These are phyloP conservation scores for Sporodiniella umbellata DNA, from an alignment of 371 early-diverging fungal genomes.

Conservation along the genomic window DNA sequence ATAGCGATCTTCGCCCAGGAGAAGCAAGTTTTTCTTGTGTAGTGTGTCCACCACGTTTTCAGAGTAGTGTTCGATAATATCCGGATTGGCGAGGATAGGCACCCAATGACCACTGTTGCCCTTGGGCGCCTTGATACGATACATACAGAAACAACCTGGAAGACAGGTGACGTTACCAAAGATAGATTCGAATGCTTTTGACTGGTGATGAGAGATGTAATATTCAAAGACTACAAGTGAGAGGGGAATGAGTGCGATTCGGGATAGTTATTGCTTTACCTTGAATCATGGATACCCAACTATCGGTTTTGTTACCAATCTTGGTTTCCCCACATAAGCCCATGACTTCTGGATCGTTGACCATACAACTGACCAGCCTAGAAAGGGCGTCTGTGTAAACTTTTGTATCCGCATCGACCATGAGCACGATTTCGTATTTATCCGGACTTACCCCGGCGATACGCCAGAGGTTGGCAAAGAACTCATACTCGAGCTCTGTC, in stretches of 20 bases:
- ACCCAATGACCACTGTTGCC: conserved; percentile 79
- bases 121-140: conserved; percentile 83
- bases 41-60: conserved; percentile 96
- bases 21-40: conserved; percentile 97
- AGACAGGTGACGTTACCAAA: conserved; percentile 97
- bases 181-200: conserved; percentile 92
- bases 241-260: too few species aligned
- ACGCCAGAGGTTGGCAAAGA: conserved; percentile 88
- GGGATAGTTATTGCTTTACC: conserved; percentile 7
- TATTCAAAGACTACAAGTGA: conserved; percentile 37
- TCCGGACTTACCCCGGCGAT: conserved; percentile 83
- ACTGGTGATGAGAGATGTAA: conserved; percentile 91
- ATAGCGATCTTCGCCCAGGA: conserved; percentile 99
- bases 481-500: conserved; percentile 92
- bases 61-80: conserved; percentile 94
- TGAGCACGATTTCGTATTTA: conserved; percentile 85
- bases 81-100: conserved; percentile 89
- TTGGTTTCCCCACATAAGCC: conserved; percentile 91
- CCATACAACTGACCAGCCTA: conserved; percentile 64
- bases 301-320: conserved; percentile 78
- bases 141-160: conserved; percentile 97
- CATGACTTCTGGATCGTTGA: conserved; percentile 70
- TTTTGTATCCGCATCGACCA: conserved; percentile 98
- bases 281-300: conserved; percentile 93
- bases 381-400: conserved; percentile 77